Evolutionary conservation across 1,139 yeast species (phyloP).

Genomic region (Taiozyma sp.): DNA sequence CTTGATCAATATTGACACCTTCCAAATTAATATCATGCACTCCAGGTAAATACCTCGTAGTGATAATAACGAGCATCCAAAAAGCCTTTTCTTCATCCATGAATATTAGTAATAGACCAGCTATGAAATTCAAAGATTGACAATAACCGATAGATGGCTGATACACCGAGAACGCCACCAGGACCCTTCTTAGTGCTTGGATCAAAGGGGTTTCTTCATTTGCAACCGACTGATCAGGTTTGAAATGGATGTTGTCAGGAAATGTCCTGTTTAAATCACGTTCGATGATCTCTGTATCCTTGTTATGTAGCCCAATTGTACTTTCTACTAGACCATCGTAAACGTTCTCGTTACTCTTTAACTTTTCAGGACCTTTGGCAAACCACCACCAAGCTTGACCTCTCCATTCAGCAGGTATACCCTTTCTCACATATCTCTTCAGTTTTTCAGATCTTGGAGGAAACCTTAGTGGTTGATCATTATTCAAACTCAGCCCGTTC

Average conservation of each 20-base stretch:
- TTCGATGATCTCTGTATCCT: conserved; percentile 88
- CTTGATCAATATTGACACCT: conserved; percentile 95
- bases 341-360: conserved; percentile 64
- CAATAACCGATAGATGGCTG: conserved; percentile 94
- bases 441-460: conserved; percentile 84
- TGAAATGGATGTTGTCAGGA: conserved; percentile 84
- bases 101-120: conserved; percentile 76
- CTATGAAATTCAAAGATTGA: conserved; percentile 87
- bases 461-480: conserved; percentile 45
- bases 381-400: conserved; percentile 97
- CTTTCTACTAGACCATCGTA: conserved; percentile 62
- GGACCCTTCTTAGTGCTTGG: conserved; percentile 68
- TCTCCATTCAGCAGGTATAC: conserved; percentile 96
- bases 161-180: conserved; percentile 78
- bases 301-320: conserved; percentile 45
- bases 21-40: conserved; percentile 87
- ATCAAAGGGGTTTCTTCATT: conserved; percentile 48
- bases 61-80: conserved; percentile 92
- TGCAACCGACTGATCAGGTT: conserved; percentile 25
- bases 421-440: conserved; percentile 78
- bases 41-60: conserved; percentile 82
- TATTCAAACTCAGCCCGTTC: conserved; percentile 52
- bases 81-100: conserved; percentile 86
- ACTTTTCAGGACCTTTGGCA: conserved; percentile 81
- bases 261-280: conserved; percentile 89